Conservation (phyloP, 805 yeast species). For the Groenewaldozyma salmanticensis region DNA sequence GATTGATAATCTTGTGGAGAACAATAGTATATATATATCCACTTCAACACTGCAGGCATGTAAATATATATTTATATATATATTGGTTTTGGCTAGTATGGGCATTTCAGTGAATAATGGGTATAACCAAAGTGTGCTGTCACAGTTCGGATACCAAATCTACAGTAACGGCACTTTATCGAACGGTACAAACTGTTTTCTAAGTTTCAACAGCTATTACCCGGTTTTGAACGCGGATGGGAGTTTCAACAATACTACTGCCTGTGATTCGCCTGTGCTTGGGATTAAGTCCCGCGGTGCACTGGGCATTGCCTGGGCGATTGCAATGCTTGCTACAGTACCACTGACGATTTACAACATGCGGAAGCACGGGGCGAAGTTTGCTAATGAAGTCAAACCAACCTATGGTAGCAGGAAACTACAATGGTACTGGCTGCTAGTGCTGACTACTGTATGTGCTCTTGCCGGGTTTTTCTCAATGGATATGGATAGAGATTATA, state of each 20-base stretch:
- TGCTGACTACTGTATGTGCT: constrained; percentile 17
- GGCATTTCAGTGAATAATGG: no score
- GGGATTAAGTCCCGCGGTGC: constrained; percentile 19
- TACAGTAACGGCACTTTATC: constrained; percentile 24
- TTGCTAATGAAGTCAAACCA: constrained; percentile 14
- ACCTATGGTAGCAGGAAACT: constrained; percentile 18
- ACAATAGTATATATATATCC: no score
- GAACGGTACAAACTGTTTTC: constrained; percentile 20
- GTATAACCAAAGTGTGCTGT: constrained; percentile 17
- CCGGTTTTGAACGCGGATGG: constrained; percentile 19
- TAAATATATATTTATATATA: no score
- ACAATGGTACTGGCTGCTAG: constrained; percentile 25
- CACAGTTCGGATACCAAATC: constrained; percentile 14
- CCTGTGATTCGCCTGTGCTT: constrained; percentile 19
- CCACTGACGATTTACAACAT: constrained; percentile 20
- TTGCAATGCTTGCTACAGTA: constrained; percentile 12
- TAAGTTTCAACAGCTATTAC: constrained; percentile 17
- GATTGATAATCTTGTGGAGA: no score
- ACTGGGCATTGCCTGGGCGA: constrained; percentile 19
- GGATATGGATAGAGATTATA: constrained; percentile 22
- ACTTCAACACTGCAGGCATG: no score
- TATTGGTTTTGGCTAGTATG: no score
- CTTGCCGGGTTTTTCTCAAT: constrained; percentile 23
- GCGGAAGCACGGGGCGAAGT: constrained; percentile 19
- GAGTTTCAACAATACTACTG: constrained; percentile 15